A percentile compares a stretch with the other conserved stretches of the same genome.
Evolutionary conservation across 1,284 basidiomycete genomes (phyloP).

Genomic region (Cystobasidiaceae sp.): DNA sequence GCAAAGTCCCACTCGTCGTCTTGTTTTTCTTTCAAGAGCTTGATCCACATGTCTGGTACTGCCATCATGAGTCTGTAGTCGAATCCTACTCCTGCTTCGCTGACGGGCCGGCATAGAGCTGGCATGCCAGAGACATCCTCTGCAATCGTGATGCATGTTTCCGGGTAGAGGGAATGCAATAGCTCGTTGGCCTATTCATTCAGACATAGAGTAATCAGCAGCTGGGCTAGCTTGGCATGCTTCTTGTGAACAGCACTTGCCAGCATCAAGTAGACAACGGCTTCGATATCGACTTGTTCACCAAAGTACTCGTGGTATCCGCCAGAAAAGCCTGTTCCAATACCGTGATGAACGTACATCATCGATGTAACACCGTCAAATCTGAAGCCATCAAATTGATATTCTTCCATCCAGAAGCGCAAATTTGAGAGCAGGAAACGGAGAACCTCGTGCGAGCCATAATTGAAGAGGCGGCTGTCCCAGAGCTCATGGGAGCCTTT

Average conservation of each 20-base stretch:
- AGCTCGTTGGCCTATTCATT: conserved; percentile 77
- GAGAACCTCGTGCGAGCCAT: conserved; percentile 86
- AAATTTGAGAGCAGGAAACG: conserved; percentile 92
- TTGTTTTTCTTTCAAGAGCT: conserved; percentile 83
- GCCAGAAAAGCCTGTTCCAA: conserved; percentile 93
- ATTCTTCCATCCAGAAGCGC: conserved; percentile 92
- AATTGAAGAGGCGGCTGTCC: conserved; percentile 95
- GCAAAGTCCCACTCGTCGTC: conserved; percentile 87
- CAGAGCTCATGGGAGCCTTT: conserved; percentile 92
- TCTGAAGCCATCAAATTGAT: conserved; percentile 92
- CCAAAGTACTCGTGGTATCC: conserved; percentile 99
- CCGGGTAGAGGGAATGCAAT: conserved; percentile 74
- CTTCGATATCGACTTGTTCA: conserved; percentile 73
- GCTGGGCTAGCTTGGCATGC: too few relatives aligned
- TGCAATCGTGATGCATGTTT: conserved; percentile 74
- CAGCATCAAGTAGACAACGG: conserved; percentile 92
- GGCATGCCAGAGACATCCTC: conserved; percentile 99
- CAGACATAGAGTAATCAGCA: background rate
- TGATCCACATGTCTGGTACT: conserved; percentile 99
- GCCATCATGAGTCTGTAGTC: conserved; percentile 98
- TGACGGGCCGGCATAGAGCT: conserved; percentile 73
- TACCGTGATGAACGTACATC: conserved; percentile 97
- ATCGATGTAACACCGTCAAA: conserved; percentile 99
- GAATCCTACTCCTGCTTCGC: conserved; percentile 86
- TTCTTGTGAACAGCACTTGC: conserved; percentile 53